Conservation (phyloP, 805 yeast genomes). For the Wickerhamomyces strasburgensis region DNA sequence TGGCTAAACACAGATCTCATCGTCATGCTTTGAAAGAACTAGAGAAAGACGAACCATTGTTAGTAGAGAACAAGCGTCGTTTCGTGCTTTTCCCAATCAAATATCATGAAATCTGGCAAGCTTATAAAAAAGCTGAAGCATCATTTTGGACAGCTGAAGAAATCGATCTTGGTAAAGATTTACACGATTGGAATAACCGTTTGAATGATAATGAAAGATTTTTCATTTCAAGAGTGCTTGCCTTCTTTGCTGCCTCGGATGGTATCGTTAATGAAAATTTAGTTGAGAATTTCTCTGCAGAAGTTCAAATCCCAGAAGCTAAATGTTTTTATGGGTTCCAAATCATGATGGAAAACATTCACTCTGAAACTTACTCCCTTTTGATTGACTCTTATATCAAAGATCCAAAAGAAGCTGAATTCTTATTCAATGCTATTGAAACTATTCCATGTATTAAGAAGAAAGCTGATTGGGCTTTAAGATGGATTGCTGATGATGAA, state of each 20-base stretch:
- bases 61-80: conserved; percentile 78
- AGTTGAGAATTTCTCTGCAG: conserved; percentile 96
- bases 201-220: conserved; percentile 88
- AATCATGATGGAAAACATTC: conserved; percentile 99
- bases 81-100: conserved; percentile 94
- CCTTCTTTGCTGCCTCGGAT: conserved; percentile 98
- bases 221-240: conserved; percentile 88
- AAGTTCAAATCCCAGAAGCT: conserved; percentile 96
- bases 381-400: conserved; percentile 93
- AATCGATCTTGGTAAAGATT: conserved; percentile 90
- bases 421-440: conserved; percentile 91
- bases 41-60: conserved; percentile 87
- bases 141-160: conserved; percentile 99
- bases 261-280: conserved; percentile 97
- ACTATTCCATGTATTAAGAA: conserved; percentile 93
- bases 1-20: conserved; percentile 59
- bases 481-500: conserved; percentile 89
- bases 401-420: conserved; percentile 90
- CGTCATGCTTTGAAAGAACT: conserved; percentile 67
- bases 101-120: conserved; percentile 98
- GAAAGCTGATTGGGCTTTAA: conserved; percentile 98
- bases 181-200: conserved; percentile 86
- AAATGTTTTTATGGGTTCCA: conserved; percentile 99
- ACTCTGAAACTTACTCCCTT: conserved; percentile 93
- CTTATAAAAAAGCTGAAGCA: conserved; percentile 98